A percentile compares a stretch with the other conserved stretches of the same genome.
Evolutionary conservation across 2,329 filamentous ascomycete species (phyloP).

Genomic region (Dothistroma pini): DNA sequence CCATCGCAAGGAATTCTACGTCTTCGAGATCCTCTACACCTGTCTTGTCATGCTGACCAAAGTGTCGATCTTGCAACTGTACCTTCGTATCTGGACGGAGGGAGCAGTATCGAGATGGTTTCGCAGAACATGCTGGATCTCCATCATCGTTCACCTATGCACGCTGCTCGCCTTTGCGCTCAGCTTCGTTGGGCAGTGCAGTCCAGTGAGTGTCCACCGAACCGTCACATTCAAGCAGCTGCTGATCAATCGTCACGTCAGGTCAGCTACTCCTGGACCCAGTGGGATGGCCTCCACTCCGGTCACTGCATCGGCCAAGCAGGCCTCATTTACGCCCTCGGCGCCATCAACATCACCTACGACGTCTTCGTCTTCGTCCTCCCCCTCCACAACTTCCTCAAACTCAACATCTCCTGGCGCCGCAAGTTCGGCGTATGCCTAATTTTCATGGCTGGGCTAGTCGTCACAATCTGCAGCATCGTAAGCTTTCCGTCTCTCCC

Average conservation of each 20-base stretch:
- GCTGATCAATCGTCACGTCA: not conserved
- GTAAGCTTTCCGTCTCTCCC: not conserved
- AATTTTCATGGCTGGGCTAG: conserved; percentile 21
- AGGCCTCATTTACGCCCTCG: conserved; percentile 17
- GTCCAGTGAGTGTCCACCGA: conserved; percentile 9
- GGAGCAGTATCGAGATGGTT: conserved; percentile 20
- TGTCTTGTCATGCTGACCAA: conserved; percentile 20
- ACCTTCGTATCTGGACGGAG: conserved; percentile 22
- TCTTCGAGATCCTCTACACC: conserved; percentile 21
- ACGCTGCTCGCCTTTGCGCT: conserved; percentile 18
- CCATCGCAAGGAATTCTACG: conserved; percentile 15
- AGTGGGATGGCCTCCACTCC: conserved; percentile 20
- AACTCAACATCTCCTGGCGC: conserved; percentile 22
- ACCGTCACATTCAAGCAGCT: not conserved
- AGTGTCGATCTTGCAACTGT: conserved; percentile 20
- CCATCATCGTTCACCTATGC: conserved; percentile 14
- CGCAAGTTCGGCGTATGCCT: conserved; percentile 18
- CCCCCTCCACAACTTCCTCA: conserved; percentile 23
- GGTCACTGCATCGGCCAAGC: conserved; percentile 18
- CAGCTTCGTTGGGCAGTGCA: conserved; percentile 18
- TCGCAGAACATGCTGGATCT: conserved; percentile 16
- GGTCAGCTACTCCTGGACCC: conserved; percentile 14
- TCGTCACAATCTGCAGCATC: conserved; percentile 21
- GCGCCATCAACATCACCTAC: conserved; percentile 23
- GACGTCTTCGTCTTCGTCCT: conserved; percentile 23